Base-by-base conservation (phyloP, 306 rosid species). In the Rosa rugosa region DNA sequence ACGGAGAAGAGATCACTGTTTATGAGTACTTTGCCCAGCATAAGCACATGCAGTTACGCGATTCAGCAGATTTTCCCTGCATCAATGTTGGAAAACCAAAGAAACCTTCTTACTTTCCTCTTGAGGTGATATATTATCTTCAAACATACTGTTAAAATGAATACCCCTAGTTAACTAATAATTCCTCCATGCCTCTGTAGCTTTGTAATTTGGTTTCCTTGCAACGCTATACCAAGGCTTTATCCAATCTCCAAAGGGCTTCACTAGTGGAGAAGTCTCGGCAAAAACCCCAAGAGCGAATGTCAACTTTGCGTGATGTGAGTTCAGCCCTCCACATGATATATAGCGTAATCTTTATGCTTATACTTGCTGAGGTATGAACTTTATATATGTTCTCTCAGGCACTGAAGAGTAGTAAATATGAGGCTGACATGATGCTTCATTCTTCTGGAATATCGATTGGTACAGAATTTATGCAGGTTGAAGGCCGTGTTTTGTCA, bases 51-150 rank as follows among this genome's bases (percentile, higher is more conserved):
- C 31, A 27, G 31, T 27, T 27, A 27, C 31, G 31, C 1, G 31
- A 27, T 1, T 27, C 31, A 27, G 31, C 31, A 27, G 31, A 27
- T 27, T 27, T 27, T 27, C 31, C 86, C 51, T 88, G 91, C 80
- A 82, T 88, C 81, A 84, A 84, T 72, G 83, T 86, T 68, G 92
- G 89, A 22, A 86, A 84, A 78, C 82, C 88, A 62, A 80, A 84
- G 69, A 82, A 68, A 1, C 85, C 92, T 0, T 16, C 71, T 41
- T 82, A 75, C 66, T 86, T 86, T 78, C 89, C 89, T 5, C 10
- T 86, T 5, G 89, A 84, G 91, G 51, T 46, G 16, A 46, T 46
- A 46, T 12, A 46, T 46, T 12, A 46, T 46, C 51, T 46, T 11
- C 51, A 46, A 11, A 12, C 11, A 46, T 12, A 11, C 16, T 11